Percentiles rank a stretch among this genome's conserved stretches.
Evolutionary conservation across 2,329 filamentous ascomycete species (phyloP).

Genomic region (Xylaria multiplex): DNA sequence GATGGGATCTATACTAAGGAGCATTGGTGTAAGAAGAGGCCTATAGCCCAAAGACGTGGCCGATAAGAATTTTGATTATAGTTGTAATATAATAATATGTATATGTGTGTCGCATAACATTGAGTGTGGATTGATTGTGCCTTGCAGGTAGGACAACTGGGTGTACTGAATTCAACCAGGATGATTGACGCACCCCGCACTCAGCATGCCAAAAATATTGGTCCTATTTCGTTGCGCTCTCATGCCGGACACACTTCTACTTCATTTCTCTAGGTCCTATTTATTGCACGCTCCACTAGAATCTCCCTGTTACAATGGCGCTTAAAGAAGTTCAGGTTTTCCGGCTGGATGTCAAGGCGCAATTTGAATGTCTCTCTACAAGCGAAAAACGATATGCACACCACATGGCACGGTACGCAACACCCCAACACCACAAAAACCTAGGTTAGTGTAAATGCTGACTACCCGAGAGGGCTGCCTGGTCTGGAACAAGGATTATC

Average conservation of each 20-base stretch:
- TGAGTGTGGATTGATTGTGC: too few species aligned
- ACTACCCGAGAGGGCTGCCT: slow-evolving; percentile 57
- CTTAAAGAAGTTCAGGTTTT: slow-evolving; percentile 32
- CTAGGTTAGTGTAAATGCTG: not conserved
- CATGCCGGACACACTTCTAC: not conserved
- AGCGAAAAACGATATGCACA: slow-evolving; percentile 73
- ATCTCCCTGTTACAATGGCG: not conserved
- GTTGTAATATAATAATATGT: too few species aligned
- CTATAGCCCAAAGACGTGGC: too few species aligned
- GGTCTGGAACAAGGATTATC: slow-evolving; percentile 64
- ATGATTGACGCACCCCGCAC: not conserved
- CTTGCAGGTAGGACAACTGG: too few species aligned
- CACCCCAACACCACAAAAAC: not conserved
- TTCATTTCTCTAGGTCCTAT: not conserved
- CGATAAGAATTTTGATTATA: too few species aligned
- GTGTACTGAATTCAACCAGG: too few species aligned
- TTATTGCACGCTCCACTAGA: not conserved
- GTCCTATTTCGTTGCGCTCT: not conserved
- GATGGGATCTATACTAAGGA: too few species aligned
- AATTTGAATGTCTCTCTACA: slow-evolving; percentile 53
- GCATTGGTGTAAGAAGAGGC: too few species aligned
- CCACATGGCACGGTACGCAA: slow-evolving; percentile 56
- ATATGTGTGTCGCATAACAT: too few species aligned
- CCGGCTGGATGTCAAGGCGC: slow-evolving; percentile 36
- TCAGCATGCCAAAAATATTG: not conserved